Evolutionary conservation across 2,329 filamentous ascomycete species (phyloP).

Genomic region (Nigrograna mackinnonii): DNA sequence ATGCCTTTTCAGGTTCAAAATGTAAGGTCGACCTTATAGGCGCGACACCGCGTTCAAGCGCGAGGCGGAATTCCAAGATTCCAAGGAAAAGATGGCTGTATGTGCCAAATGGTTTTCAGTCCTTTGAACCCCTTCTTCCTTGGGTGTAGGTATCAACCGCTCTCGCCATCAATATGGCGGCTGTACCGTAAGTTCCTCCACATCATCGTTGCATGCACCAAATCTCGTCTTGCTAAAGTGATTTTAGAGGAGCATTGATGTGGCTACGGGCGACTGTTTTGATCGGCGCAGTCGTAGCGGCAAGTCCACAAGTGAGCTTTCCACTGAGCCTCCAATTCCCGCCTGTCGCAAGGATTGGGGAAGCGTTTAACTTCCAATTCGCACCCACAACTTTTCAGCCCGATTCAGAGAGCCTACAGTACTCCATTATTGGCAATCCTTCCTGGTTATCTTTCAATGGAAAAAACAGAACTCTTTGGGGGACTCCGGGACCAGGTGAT

Average conservation of each 20-base stretch:
- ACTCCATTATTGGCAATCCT: conserved; percentile 68
- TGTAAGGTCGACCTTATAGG: conserved; percentile 27
- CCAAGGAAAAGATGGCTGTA: conserved; percentile 33
- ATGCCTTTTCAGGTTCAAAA: conserved; percentile 13
- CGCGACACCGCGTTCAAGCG: conserved; percentile 24
- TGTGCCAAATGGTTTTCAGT: conserved; percentile 21
- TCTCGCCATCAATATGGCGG: conserved; percentile 15
- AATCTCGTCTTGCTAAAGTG: too few species aligned
- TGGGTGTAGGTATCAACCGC: background rate
- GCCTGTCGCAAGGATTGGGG: conserved; percentile 70
- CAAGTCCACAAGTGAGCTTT: conserved; percentile 55
- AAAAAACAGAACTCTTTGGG: conserved; percentile 66
- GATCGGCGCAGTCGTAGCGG: conserved; percentile 19
- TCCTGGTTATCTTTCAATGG: conserved; percentile 76
- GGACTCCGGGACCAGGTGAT: conserved; percentile 65
- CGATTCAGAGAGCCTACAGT: conserved; percentile 59
- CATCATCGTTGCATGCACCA: too few species aligned
- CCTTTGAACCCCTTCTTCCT: conserved; percentile 16
- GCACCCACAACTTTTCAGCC: conserved; percentile 75
- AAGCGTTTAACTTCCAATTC: conserved; percentile 72
- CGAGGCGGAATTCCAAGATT: conserved; percentile 26
- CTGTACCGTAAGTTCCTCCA: conserved; percentile 17
- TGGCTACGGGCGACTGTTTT: conserved; percentile 17
- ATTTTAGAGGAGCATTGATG: conserved; percentile 22
- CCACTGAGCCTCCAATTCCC: conserved; percentile 86